These are phyloP conservation scores for Ceratocystis eucalypticola DNA, from an alignment of 2,329 filamentous ascomycete genomes.

Conservation along the genomic window DNA sequence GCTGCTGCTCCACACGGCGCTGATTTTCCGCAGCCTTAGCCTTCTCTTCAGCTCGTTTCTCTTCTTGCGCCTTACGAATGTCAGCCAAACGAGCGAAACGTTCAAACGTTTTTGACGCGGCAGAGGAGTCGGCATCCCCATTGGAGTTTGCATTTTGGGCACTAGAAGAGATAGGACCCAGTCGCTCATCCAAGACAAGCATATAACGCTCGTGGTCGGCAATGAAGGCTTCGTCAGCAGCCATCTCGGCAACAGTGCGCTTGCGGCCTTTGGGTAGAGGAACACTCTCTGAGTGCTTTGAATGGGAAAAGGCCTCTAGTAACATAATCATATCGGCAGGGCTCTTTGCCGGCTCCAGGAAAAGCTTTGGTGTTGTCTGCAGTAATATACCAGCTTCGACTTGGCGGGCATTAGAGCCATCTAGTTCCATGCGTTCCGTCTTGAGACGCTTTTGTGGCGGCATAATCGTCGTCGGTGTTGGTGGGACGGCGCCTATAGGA, in stretches of 20 bases:
- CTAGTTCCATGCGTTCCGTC: slow-evolving; percentile 59
- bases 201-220: slow-evolving; percentile 85
- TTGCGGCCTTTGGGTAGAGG: slow-evolving; percentile 83
- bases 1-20: slow-evolving; percentile 37
- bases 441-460: slow-evolving; percentile 55
- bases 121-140: slow-evolving; percentile 59
- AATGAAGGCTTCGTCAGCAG: slow-evolving; percentile 81
- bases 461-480: slow-evolving; percentile 46
- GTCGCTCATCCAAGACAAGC: slow-evolving; percentile 78
- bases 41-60: slow-evolving; percentile 66
- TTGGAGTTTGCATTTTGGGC: slow-evolving; percentile 45
- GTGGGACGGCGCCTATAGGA: slow-evolving; percentile 44
- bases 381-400: slow-evolving; percentile 66
- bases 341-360: slow-evolving; percentile 61
- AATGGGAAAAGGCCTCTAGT: slow-evolving; percentile 58
- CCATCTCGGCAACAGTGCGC: slow-evolving; percentile 86
- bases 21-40: slow-evolving; percentile 49
- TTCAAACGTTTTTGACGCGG: slow-evolving; percentile 61
- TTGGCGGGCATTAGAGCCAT: slow-evolving; percentile 56
- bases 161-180: slow-evolving; percentile 46
- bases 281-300: slow-evolving; percentile 60
- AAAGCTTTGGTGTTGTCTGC: slow-evolving; percentile 59
- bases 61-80: slow-evolving; percentile 64
- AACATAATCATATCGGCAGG: slow-evolving; percentile 56
- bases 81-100: slow-evolving; percentile 83